Conservation (phyloP, 306 rosid species). For the Sesbania bispinosa region DNA sequence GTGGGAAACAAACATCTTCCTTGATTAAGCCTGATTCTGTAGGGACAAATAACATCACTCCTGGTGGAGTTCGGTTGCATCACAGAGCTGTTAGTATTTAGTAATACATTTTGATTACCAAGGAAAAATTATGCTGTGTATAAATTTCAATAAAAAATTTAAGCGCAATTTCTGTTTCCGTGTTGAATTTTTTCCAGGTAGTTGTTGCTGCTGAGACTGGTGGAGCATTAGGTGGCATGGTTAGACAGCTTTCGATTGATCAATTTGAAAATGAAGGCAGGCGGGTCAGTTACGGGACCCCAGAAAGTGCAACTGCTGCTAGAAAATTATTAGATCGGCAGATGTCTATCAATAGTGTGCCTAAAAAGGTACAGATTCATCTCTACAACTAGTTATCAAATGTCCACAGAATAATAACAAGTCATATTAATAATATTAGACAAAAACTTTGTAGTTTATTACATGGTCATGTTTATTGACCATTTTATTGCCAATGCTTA, state of each 20-base stretch:
- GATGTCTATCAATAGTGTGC: conserved; percentile 96
- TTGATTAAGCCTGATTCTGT: conserved; percentile 82
- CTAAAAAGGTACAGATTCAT: conserved; percentile 75
- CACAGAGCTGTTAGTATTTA: conserved; percentile 95
- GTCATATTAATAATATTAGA: background rate
- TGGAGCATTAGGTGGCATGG: conserved; percentile 99
- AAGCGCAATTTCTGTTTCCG: conserved; percentile 21
- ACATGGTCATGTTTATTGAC: conserved; percentile 18
- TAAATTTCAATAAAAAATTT: conserved; percentile 10
- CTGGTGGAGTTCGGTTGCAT: conserved; percentile 96
- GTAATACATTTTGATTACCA: conserved; percentile 16
- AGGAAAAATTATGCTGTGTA: conserved; percentile 5
- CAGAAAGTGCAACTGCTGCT: conserved; percentile 98
- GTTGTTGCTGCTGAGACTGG: conserved; percentile 99
- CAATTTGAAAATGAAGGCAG: conserved; percentile 99
- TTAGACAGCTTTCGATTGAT: conserved; percentile 97
- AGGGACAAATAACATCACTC: conserved; percentile 60
- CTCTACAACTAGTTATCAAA: conserved; percentile 2
- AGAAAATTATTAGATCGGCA: conserved; percentile 94
- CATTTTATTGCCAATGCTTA: conserved; percentile 22
- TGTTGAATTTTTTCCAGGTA: conserved; percentile 57
- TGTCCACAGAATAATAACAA: background rate
- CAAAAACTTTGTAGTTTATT: background rate
- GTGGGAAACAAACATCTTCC: conserved; percentile 86
- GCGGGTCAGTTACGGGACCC: conserved; percentile 97